A percentile compares a stretch with the other conserved stretches of the same genome.
These are phyloP conservation scores for Climacium dendroides DNA, from an alignment of 225 moss, liverwort and hornwort genomes.

Conservation along the genomic window DNA sequence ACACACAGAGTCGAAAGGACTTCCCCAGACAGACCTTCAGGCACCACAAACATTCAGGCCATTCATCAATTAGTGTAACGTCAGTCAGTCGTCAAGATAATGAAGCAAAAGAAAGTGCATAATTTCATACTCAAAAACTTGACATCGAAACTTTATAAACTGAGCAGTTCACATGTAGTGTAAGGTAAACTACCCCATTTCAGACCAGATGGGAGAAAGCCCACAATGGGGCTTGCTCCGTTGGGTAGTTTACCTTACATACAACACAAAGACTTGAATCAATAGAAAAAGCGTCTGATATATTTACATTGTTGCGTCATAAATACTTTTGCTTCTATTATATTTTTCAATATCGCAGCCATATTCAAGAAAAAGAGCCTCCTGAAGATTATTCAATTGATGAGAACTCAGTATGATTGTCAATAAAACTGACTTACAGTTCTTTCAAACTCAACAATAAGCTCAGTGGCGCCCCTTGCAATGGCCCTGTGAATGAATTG, in stretches of 20 bases:
- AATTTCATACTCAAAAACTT: background rate
- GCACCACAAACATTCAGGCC: background rate
- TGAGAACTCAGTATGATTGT: background rate
- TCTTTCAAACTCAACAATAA: constrained; percentile 2
- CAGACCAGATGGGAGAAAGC: too few species aligned
- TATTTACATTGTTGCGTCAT: too few species aligned
- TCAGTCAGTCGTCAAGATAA: background rate
- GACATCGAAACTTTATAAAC: background rate
- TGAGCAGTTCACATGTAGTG: background rate
- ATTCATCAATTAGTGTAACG: background rate
- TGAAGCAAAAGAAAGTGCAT: background rate
- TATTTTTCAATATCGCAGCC: background rate
- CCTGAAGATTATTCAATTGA: background rate
- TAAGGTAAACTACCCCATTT: too few species aligned
- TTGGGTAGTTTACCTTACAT: too few species aligned
- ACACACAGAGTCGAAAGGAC: background rate
- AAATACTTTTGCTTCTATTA: background rate
- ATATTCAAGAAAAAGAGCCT: background rate
- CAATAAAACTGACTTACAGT: constrained; percentile 4
- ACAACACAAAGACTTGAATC: background rate
- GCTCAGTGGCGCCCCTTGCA: constrained; percentile 8
- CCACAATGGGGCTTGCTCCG: too few species aligned
- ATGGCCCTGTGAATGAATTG: constrained; percentile 31
- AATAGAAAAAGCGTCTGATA: too few species aligned
- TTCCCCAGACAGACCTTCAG: constrained; percentile 22